phyloP scores from a whole-genome alignment of 176 grass and related monocot genomes.

The Aechmea fasciata region DNA sequence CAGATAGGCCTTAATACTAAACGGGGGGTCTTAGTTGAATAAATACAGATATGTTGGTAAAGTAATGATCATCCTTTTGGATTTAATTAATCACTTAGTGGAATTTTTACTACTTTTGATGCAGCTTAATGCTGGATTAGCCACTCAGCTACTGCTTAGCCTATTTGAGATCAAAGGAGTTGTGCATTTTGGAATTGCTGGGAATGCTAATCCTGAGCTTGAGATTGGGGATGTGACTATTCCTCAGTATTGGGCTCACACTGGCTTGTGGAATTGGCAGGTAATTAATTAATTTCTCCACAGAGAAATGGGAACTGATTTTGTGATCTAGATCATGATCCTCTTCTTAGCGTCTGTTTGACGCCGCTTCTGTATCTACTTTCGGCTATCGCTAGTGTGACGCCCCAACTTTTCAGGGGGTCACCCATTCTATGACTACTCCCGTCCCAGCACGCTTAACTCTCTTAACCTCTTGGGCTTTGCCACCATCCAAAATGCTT shows the following conservation, averaged over 20 bases:
- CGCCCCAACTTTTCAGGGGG: too few species aligned
- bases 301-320: not conserved
- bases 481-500: too few species aligned
- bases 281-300: not conserved
- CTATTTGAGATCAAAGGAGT: constrained; percentile 49
- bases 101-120: constrained; percentile 17
- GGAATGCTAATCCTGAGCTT: constrained; percentile 31
- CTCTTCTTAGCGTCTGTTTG: too few species aligned
- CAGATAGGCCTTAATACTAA: too few species aligned
- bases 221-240: constrained; percentile 58
- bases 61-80: not conserved
- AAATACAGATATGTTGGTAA: too few species aligned
- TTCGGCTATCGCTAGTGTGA: too few species aligned
- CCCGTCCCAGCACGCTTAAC: too few species aligned
- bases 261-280: constrained; percentile 54
- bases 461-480: too few species aligned
- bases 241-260: constrained; percentile 44
- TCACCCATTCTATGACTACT: too few species aligned
- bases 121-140: constrained; percentile 40
- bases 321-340: too few species aligned
- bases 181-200: constrained; percentile 38
- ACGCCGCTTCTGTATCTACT: too few species aligned
- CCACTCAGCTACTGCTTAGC: constrained; percentile 43
- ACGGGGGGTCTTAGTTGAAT: too few species aligned
- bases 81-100: not conserved